Percentiles rank a stretch among this genome's conserved stretches.
These are phyloP conservation scores for Epichloe glyceriae DNA, from an alignment of 2,329 filamentous ascomycete genomes.

Conservation along the genomic window DNA sequence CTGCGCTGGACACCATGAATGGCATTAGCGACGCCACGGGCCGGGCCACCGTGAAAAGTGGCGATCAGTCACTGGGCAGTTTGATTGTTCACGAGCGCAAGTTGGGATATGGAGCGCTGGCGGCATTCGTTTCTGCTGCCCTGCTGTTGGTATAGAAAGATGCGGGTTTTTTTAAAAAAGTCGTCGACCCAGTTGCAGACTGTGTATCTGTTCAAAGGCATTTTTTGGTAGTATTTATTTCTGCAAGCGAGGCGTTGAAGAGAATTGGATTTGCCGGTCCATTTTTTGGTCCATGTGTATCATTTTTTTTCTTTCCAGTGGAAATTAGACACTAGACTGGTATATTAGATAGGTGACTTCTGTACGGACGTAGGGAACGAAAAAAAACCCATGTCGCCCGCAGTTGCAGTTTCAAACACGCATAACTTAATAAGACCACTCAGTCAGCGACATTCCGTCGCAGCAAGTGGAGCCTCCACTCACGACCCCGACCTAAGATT, in stretches of 20 bases:
- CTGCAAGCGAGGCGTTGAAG: neutral
- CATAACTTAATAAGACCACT: no score
- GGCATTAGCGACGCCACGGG: constrained; percentile 29
- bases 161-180: neutral
- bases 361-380: no score
- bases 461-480: no score
- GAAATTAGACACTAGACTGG: no score
- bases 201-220: constrained; percentile 2
- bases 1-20: constrained; percentile 57
- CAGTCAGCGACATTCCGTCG: no score
- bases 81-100: constrained; percentile 7
- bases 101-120: constrained; percentile 25
- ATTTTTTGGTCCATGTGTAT: no score
- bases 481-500: no score
- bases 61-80: constrained; percentile 8
- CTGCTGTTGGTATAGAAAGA: constrained; percentile 22
- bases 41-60: constrained; percentile 12
- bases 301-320: neutral
- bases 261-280: no score
- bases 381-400: no score
- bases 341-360: no score
- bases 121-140: constrained; percentile 29
- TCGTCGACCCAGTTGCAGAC: neutral
- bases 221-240: neutral
- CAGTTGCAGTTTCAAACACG: no score